A percentile compares a stretch with the other conserved stretches of the same genome.
Evolutionary conservation across 1,284 basidiomycete genomes (phyloP).

Genomic region (Singerocomus rubriflavus): DNA sequence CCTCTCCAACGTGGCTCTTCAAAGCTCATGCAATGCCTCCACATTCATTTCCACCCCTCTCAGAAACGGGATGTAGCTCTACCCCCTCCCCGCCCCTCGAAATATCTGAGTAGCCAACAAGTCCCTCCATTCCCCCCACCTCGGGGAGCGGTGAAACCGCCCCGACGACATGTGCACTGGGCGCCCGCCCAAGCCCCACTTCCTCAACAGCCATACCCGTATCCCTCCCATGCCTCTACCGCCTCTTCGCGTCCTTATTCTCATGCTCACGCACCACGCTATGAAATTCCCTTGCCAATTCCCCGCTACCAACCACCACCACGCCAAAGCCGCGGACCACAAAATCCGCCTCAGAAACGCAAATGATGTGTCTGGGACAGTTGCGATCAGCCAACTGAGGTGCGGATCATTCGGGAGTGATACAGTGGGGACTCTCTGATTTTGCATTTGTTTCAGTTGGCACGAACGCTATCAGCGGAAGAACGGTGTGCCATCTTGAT

Average conservation of each 20-base stretch:
- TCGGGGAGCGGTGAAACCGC: slow-evolving; percentile 16
- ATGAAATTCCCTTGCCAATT: slow-evolving; percentile 2
- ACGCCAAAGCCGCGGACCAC: slow-evolving; percentile 3
- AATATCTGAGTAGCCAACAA: slow-evolving; percentile 6
- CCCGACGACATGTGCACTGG: slow-evolving; percentile 28
- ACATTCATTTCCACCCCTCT: slow-evolving; percentile 28
- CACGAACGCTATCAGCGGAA: slow-evolving; percentile 23
- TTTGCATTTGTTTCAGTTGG: slow-evolving; percentile 18
- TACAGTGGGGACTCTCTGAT: slow-evolving; percentile 23
- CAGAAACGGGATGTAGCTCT: slow-evolving; percentile 22
- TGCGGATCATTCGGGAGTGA: slow-evolving; percentile 30
- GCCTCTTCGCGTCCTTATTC: slow-evolving; percentile 12
- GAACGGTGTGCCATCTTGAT: slow-evolving; percentile 21
- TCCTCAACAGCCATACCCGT: slow-evolving; percentile 28
- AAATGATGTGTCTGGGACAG: slow-evolving; percentile 15
- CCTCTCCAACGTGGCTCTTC: slow-evolving; percentile 13
- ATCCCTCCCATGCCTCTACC: slow-evolving; percentile 22
- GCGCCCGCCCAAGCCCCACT: slow-evolving; percentile 29
- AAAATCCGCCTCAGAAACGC: slow-evolving; percentile 10
- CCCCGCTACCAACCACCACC: slow-evolving; percentile 26
- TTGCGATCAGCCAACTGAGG: slow-evolving; percentile 19
- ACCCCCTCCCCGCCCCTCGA: slow-evolving; percentile 11
- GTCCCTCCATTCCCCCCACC: slow-evolving; percentile 26
- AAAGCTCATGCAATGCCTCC: slow-evolving; percentile 24
- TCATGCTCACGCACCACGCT: slow-evolving; percentile 2